phyloP scores from a whole-genome alignment of 108 stramenopile species.

The Fragilaria crotonensis region DNA sequence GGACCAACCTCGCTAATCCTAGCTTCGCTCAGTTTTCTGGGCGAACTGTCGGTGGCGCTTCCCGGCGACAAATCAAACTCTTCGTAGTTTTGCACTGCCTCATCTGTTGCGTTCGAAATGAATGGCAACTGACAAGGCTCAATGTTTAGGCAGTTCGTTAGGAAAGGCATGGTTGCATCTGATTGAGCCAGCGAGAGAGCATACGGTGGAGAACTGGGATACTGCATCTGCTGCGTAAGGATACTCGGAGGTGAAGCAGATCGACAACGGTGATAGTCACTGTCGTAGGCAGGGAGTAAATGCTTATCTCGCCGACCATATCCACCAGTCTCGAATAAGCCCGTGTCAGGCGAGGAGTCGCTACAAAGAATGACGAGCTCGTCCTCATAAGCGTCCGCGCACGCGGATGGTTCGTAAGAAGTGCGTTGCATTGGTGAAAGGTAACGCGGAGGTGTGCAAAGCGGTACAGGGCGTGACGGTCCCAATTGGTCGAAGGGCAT shows the following conservation, averaged over 20 bases:
- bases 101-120: neutral
- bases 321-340: neutral
- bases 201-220: neutral
- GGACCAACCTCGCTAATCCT: neutral
- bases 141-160: neutral
- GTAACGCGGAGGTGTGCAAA: neutral
- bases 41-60: neutral
- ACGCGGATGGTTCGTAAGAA: neutral
- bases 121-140: neutral
- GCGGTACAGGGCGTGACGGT: neutral
- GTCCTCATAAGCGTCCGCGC: neutral
- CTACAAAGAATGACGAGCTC: neutral
- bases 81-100: neutral
- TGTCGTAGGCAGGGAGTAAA: neutral
- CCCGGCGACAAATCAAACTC: neutral
- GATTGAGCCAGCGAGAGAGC: neutral
- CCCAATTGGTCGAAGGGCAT: neutral
- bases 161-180: neutral
- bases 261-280: neutral
- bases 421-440: neutral
- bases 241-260: neutral
- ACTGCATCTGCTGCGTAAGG: neutral
- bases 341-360: neutral
- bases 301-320: neutral
- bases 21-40: neutral